Evolutionary conservation across 192 early-diverging fungal genomes (phyloP).

Genomic region (Coemansia sp.): DNA sequence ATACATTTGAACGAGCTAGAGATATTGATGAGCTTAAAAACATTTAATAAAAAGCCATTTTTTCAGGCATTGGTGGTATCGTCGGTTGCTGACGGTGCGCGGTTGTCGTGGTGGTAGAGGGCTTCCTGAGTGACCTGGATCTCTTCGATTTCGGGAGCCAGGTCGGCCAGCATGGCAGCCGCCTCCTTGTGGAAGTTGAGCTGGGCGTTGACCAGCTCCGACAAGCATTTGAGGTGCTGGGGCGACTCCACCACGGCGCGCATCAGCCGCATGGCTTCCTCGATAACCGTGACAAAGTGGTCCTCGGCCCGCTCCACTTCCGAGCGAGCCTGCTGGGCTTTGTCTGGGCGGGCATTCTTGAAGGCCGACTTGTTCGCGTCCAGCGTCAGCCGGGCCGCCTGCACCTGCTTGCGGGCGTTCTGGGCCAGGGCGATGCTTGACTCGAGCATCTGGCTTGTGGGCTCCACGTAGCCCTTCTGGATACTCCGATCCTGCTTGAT

Average conservation of each 20-base stretch:
- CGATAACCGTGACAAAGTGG: constrained; percentile 91
- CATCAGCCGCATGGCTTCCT: constrained; percentile 95
- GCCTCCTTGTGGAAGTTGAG: constrained; percentile 82
- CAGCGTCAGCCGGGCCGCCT: constrained; percentile 74
- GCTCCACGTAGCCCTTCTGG: constrained; percentile 70
- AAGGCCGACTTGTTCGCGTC: constrained; percentile 83
- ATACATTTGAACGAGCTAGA: constrained; percentile 25
- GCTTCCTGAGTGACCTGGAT: constrained; percentile 92
- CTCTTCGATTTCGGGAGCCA: constrained; percentile 93
- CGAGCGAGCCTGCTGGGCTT: constrained; percentile 67
- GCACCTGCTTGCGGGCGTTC: constrained; percentile 84
- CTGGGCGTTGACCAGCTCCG: constrained; percentile 85
- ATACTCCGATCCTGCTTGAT: constrained; percentile 74
- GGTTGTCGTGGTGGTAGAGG: constrained; percentile 63
- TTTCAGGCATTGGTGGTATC: background rate
- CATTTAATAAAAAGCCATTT: constrained; percentile 4
- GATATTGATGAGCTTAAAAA: constrained; percentile 26
- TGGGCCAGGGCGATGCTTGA: constrained; percentile 75
- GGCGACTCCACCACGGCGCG: constrained; percentile 83
- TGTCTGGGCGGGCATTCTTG: constrained; percentile 67
- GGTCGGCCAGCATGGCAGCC: constrained; percentile 64
- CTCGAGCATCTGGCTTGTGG: constrained; percentile 68
- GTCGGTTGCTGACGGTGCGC: background rate
- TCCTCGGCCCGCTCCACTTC: constrained; percentile 94
- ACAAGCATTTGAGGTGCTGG: constrained; percentile 77